Conservation (phyloP, 106 monocot species). For the Platanthera zijinensis region DNA sequence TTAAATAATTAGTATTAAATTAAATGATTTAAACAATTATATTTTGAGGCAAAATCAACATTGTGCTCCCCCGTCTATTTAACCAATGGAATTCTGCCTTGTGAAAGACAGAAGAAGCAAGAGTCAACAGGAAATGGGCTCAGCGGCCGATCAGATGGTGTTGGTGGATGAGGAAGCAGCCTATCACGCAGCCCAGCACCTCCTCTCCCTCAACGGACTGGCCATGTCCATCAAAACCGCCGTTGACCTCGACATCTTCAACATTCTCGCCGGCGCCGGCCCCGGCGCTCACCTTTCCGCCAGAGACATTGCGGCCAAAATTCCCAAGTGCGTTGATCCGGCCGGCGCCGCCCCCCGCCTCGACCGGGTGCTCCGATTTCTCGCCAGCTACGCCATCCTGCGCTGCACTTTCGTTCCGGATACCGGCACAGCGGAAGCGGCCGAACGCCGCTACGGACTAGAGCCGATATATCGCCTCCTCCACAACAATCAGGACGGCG, state of each 20-base stretch:
- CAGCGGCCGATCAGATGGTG: no score
- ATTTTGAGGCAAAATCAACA: no score
- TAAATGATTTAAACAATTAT: no score
- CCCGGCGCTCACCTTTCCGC: slow-evolving; percentile 6
- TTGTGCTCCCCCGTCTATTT: no score
- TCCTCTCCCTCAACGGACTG: neutral
- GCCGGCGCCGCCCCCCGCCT: neutral
- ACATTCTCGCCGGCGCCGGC: slow-evolving; percentile 1
- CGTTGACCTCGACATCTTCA: slow-evolving; percentile 12
- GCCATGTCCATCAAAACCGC: slow-evolving; percentile 14
- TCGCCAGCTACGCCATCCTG: slow-evolving; percentile 18
- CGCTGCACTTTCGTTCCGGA: slow-evolving; percentile 10
- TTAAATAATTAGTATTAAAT: no score
- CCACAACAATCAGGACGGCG: neutral
- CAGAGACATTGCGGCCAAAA: neutral
- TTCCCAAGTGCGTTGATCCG: neutral
- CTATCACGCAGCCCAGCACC: neutral
- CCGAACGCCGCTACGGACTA: slow-evolving; percentile 5
- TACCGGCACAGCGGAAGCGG: neutral
- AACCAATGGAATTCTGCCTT: no score
- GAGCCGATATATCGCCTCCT: neutral
- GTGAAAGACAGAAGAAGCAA: no score
- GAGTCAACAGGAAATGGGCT: no score
- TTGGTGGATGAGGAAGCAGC: no score
- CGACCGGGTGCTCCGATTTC: slow-evolving; percentile 12